Base-by-base conservation (phyloP, 257 asterid genomes). In the Nicotiana knightiana region DNA sequence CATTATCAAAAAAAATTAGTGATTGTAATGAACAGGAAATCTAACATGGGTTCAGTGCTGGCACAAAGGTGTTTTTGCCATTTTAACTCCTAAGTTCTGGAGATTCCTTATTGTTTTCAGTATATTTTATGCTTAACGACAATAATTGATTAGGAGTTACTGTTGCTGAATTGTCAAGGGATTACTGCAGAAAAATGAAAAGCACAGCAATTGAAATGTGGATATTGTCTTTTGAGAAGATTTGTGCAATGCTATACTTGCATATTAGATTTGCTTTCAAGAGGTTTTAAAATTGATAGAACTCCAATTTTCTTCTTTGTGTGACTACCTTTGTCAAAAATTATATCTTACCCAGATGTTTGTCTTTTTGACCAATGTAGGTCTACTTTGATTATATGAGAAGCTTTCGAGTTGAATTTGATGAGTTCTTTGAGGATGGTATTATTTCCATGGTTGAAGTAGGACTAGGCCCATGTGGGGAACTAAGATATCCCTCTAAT, bases 391-490 rank as follows among this genome's bases (percentile, higher is more conserved):
- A 94, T 81, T 94, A 87, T 82, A 92, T 94, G 98, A 91, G 95
- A 90, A 91, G 92, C 87, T 94, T 94, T 76, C 89, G 96, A 10
- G 89, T 90, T 58, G 97, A 90, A 87, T 94, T 94, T 82, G 92
- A 90, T 78, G 97, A 92, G 84, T 90, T 91, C 87, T 94, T 94
- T 83, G 91, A 82, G 26, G 80, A 75, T 75, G 80, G 64, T 48
- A 75, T 89, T 39, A 91, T 94, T 70, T 83, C 93, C 67, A 94
- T 89, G 79, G 91, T 94, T 82, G 97, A 94, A 90, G 88, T 94
- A 61, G 98, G 98, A 76, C 91, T 94, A 54, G 98, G 98, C 70
- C 90, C 98, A 35, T 91, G 97, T 79, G 98, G 97, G 80, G 98
- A 92, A 85, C 84, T 93, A 65, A 92, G 97, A 0, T 93, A 91